Base-by-base conservation (phyloP, 441 rosid genomes). In the Hura crepitans region DNA sequence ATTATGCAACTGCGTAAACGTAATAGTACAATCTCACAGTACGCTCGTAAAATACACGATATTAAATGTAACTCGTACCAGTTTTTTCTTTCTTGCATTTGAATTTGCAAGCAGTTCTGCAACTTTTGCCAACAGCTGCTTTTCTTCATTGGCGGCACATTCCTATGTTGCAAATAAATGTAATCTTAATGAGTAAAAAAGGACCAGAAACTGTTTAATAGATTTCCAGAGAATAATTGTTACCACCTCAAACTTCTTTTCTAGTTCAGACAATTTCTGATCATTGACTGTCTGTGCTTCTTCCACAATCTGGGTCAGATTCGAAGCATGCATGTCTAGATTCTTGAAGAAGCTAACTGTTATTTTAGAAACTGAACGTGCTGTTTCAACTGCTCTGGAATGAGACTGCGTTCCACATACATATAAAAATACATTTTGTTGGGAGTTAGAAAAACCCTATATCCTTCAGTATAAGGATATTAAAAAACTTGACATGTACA, bases 211-310 rank as follows among this genome's bases (percentile, higher is more conserved):
- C 14, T 39, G 25, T 42, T 72, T 14, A 11, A 42, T 39, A 35
- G 58, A 68, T 57, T 11, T 33, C 18, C n/a, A 59, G 15, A 31
- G 59, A 51, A 65, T 55, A 62, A 73, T 47, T 0, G n/a, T 57
- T 70, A 65, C 72, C 75, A 93, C 98, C 97, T 94, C 96, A 72
- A 90, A 94, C 78, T 86, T 90, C 89, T 85, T 89, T 80, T 90
- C 97, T 30, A 94, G 85, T 67, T 87, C 91, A 47, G 88, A 83
- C 72, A 92, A 50, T 69, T 92, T 89, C 74, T 79, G 75, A 80
- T 90, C 89, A 77, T 90, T 94, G 57, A 89, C 87, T 11, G 82
- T 83, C 71, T 92, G 96, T 47, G 97, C 93, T 75, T 90, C 99
- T 75, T 83, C 88, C 54, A 90, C 89, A 61, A 92, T 89, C 60